These are phyloP conservation scores for Aureobasidium melanogenum DNA, from an alignment of 2,329 filamentous ascomycete species.

Conservation along the genomic window DNA sequence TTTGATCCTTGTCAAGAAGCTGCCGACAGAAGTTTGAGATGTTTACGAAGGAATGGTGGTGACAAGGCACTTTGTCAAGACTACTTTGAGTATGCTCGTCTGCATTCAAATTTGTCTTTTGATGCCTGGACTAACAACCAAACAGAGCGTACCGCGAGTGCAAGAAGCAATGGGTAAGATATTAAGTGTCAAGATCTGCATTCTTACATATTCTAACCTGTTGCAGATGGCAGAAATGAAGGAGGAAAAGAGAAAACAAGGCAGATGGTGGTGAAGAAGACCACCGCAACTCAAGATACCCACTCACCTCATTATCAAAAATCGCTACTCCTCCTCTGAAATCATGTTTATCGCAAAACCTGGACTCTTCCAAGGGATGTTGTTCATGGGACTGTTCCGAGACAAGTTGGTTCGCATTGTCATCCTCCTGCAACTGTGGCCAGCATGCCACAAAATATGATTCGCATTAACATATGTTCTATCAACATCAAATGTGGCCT, in stretches of 20 bases:
- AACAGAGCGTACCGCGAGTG: constrained; percentile 82
- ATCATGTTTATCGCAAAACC: not conserved
- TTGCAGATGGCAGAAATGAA: constrained; percentile 37
- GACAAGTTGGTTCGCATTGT: not conserved
- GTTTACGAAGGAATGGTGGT: constrained; percentile 78
- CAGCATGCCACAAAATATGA: too few species aligned
- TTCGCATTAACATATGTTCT: too few species aligned
- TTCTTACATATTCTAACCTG: not conserved
- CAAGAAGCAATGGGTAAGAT: constrained; percentile 83
- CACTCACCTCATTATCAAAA: not conserved
- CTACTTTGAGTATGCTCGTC: constrained; percentile 74
- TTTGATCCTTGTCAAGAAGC: constrained; percentile 95
- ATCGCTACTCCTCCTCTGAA: not conserved
- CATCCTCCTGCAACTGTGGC: too few species aligned
- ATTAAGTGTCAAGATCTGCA: constrained; percentile 8
- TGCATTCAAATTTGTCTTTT: not conserved
- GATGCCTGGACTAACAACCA: not conserved
- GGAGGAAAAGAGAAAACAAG: constrained; percentile 34
- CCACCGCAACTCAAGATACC: not conserved
- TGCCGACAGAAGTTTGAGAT: constrained; percentile 74
- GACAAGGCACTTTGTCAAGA: constrained; percentile 86
- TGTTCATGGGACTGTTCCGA: too few species aligned
- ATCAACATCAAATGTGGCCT: not conserved
- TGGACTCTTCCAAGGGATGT: not conserved
- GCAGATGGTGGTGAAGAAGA: constrained; percentile 24